Conservation (phyloP, 257 asterid genomes). For the Gardenia jasminoides region DNA sequence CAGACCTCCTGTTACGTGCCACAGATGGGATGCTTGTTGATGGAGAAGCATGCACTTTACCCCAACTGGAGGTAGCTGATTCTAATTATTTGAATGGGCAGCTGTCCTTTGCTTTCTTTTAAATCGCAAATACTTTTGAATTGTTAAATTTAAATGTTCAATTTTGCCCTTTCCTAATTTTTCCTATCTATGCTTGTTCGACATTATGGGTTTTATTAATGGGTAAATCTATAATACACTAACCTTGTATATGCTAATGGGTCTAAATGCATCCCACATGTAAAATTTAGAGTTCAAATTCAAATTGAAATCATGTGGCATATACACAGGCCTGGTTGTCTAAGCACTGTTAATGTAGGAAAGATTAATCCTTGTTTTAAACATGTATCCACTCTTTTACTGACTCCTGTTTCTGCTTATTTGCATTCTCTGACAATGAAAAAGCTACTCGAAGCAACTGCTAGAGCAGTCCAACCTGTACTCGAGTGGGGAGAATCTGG, state of each 20-base stretch:
- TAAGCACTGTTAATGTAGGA: too few species aligned
- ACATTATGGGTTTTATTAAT: neutral
- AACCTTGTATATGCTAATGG: too few species aligned
- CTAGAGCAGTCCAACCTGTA: slow-evolving; percentile 87
- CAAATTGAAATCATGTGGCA: too few species aligned
- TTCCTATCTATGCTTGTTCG: neutral
- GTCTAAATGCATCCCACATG: too few species aligned
- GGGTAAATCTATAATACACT: too few species aligned
- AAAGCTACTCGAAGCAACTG: slow-evolving; percentile 91
- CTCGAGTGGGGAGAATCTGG: slow-evolving; percentile 98
- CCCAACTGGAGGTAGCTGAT: slow-evolving; percentile 83
- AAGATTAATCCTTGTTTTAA: too few species aligned
- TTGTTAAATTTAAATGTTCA: neutral
- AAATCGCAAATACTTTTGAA: neutral
- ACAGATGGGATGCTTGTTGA: slow-evolving; percentile 99
- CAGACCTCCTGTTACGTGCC: slow-evolving; percentile 95
- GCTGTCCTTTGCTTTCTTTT: neutral
- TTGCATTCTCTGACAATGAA: slow-evolving; percentile 22
- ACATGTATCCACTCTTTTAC: neutral
- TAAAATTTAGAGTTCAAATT: too few species aligned
- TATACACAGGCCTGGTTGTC: too few species aligned
- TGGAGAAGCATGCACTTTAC: slow-evolving; percentile 99
- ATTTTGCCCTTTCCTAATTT: neutral
- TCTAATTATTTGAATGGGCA: slow-evolving; percentile 3
- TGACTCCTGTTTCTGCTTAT: neutral